phyloP scores from a whole-genome alignment of 2,329 filamentous ascomycete genomes.

The Aspergillus transmontanensis region DNA sequence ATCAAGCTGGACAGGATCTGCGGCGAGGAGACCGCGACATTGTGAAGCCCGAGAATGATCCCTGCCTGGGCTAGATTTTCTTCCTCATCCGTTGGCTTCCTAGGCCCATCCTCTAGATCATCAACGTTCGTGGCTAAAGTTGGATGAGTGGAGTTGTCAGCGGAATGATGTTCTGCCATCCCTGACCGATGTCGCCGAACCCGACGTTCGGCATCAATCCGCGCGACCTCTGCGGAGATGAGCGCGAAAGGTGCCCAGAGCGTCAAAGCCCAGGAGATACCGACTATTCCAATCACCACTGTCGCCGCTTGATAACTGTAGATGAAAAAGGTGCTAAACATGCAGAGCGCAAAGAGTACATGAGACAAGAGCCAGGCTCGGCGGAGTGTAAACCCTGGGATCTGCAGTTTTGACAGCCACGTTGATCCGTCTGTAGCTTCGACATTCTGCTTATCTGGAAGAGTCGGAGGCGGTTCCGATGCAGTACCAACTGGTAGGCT shows the following conservation, averaged over 20 bases:
- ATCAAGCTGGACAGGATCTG: slow-evolving; percentile 88
- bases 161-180: slow-evolving; percentile 30
- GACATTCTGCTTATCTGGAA: slow-evolving; percentile 12
- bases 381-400: slow-evolving; percentile 82
- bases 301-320: slow-evolving; percentile 71
- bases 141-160: slow-evolving; percentile 6
- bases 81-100: slow-evolving; percentile 34
- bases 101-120: slow-evolving; percentile 32
- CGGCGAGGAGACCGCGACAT: slow-evolving; percentile 88
- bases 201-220: slow-evolving; percentile 70
- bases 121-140: slow-evolving; percentile 2
- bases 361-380: slow-evolving; percentile 85
- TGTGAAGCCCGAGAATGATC: slow-evolving; percentile 91
- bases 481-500: slow-evolving; percentile 33
- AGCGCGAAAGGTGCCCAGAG: slow-evolving; percentile 95
- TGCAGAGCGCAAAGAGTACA: slow-evolving; percentile 77
- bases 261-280: slow-evolving; percentile 89
- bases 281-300: slow-evolving; percentile 75
- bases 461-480: slow-evolving; percentile 33
- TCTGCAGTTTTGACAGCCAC: slow-evolving; percentile 65
- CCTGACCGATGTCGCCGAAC: slow-evolving; percentile 44
- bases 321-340: slow-evolving; percentile 82
- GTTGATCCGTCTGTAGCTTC: slow-evolving; percentile 24
- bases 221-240: slow-evolving; percentile 88
- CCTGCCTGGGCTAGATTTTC: slow-evolving; percentile 75